Base-by-base conservation (phyloP, 768 basidiomycete species). In the Leccinellum rugosiceps region DNA sequence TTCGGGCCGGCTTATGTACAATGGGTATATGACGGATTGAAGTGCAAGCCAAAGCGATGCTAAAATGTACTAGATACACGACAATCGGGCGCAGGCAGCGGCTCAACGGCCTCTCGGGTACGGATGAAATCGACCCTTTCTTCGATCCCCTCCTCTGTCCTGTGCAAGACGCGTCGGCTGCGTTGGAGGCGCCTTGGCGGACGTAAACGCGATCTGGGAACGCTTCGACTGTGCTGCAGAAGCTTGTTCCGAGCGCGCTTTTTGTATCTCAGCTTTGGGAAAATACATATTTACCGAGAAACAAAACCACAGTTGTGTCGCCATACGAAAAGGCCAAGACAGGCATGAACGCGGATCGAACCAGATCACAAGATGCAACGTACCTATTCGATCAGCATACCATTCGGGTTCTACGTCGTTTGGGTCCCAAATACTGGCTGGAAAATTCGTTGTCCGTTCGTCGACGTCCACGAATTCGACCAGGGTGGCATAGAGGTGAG, bases 391-490 rank as follows among this genome's bases (percentile, higher is more conserved):
- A 34, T 85, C 82, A 2, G 93, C 87, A 63, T 81, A 87, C 86
- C 93, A 96, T 35, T 84, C 86, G 1, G 81, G 76, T 52, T 77
- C 68, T 23, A 89, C 75, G 41, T 81, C 81, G 35, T 80, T 72
- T 14, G 92, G 86, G 65, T 89, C 81, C 88, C 96, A 98, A 1
- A 90, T 73, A 8, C 78, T 75, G 17, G 76, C 56, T 9, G 90
- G 87, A 66, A 95, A 94, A 61, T 92, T 91, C 2, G 88, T 89
- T n/a, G 83, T 76, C 15, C 87, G 83, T 71, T 98, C 96, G 65
- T 96, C 87, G 15, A 95, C 88, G 57, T 90, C 88, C 15, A 97
- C 86, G 68, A 95, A 97, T 67, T 97, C 92, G 60, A 99, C 95
- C 2, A 99, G 83, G 65, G 94, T 94, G 13, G 91, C 79, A 72